Evolutionary conservation across 306 rosid species (phyloP).

Genomic region (Sicyos baderoa): DNA sequence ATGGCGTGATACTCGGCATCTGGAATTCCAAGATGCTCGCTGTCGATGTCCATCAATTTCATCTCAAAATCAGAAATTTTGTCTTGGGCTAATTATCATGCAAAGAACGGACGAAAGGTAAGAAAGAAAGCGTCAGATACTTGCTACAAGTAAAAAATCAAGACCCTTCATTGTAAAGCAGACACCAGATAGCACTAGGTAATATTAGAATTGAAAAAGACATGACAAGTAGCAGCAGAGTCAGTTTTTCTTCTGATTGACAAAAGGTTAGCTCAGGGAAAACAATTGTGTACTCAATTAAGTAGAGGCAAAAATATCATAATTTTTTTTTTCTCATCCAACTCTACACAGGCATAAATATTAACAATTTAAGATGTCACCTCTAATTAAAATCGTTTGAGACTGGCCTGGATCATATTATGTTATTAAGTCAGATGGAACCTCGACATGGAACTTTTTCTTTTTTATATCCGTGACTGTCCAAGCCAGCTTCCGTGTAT

Average conservation of each 20-base stretch:
- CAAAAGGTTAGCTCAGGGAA: not conserved
- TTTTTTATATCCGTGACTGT: too few relatives aligned
- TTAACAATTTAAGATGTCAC: not conserved
- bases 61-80: conserved; percentile 93
- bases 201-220: not conserved
- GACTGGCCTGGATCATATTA: not conserved
- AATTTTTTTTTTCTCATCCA: not conserved
- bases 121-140: not conserved
- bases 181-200: not conserved
- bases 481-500: too few relatives aligned
- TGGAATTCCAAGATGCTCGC: conserved; percentile 92
- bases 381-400: not conserved
- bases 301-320: too few relatives aligned
- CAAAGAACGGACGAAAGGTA: conserved; percentile 5
- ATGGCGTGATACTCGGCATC: conserved; percentile 91
- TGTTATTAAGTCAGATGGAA: not conserved
- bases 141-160: too few relatives aligned
- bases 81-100: conserved; percentile 39
- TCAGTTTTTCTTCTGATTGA: not conserved
- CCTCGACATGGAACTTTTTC: not conserved
- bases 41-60: conserved; percentile 95
- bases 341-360: not conserved
- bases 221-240: too few relatives aligned
- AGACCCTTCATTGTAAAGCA: not conserved
- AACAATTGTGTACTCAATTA: not conserved